Percentiles rank a stretch among this genome's conserved stretches.
Evolutionary conservation across 257 asterid species (phyloP).

Genomic region (Capsicum baccatum): DNA sequence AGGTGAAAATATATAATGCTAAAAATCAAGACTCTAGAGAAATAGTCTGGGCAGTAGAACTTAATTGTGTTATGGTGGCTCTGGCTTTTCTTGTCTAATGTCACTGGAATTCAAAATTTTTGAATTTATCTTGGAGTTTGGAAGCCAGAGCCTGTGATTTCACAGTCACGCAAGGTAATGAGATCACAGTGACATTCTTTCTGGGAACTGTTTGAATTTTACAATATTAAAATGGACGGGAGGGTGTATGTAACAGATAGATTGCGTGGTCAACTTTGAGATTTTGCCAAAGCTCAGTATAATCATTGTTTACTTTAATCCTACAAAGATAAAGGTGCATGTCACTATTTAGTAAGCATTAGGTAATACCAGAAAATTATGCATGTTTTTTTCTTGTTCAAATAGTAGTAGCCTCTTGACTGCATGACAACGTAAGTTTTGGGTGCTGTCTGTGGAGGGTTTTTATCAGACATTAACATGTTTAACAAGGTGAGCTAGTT

Average conservation of each 20-base stretch:
- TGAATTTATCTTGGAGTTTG: slow-evolving; percentile 1
- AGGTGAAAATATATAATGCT: slow-evolving; percentile 14
- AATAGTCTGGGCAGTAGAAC: background rate
- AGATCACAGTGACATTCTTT: slow-evolving; percentile 24
- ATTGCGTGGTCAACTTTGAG: background rate
- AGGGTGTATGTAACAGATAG: background rate
- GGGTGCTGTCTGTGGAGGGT: background rate
- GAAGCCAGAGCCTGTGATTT: slow-evolving; percentile 32
- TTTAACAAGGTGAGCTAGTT: background rate
- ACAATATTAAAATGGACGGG: background rate
- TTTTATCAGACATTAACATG: background rate
- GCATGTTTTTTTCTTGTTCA: background rate
- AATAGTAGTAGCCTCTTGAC: background rate
- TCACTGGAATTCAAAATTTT: background rate
- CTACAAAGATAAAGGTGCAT: background rate
- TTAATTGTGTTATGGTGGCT: background rate
- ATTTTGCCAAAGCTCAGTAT: slow-evolving; percentile 9
- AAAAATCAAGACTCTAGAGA: slow-evolving; percentile 6
- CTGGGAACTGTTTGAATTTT: background rate
- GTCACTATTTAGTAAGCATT: background rate
- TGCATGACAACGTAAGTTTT: background rate
- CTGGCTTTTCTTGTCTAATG: slow-evolving; percentile 22
- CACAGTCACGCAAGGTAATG: slow-evolving; percentile 36
- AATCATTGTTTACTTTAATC: slow-evolving; percentile 19
- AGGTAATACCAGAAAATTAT: background rate